Base-by-base conservation (phyloP, 371 early-diverging fungal species). In the Haplosporangium sp. region DNA sequence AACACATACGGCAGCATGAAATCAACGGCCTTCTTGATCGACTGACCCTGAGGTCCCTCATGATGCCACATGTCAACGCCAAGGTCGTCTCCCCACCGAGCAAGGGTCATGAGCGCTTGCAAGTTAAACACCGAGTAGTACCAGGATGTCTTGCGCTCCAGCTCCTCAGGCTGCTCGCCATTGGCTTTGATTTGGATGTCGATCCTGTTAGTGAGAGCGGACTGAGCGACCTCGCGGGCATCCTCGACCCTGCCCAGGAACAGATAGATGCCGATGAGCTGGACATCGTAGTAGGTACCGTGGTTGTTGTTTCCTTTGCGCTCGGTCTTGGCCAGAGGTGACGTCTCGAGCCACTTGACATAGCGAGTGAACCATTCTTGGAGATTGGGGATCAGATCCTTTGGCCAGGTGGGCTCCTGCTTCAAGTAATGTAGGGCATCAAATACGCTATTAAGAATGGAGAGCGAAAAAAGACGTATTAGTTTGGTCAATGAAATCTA, bases 241-340 rank as follows among this genome's bases (percentile, higher is more conserved):
- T 68, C 73, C 14, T 67, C 81, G 6, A 50, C 53, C 13, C 73
- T 61, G 41, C 66, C 70, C 18, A 85, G 66, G 67, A 83, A 85
- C 23, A 74, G 62, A 51, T 82, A 80, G 48, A 87, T 58, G 1
- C 83, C 55, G 20, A 80, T 60, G 29, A 67, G 52, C 59, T 87
- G 87, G 13, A 85, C 77, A 59, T 87, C 85, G 62, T 76, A 82
- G 72, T 81, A 83, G 29, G 74, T 82, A 64, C 85, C 88, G 54
- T 86, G 88, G 62, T 86, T 85, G 69, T 86, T 85, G 57, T 81
- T 66, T 14, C 81, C 63, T 11, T 56, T 50, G 16, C 65, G 59
- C 55, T 86, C 86, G 45, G 50, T 56, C 41, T 64, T 67, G 12
- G 84, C 88, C 21, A 82, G 64, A 1, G 67, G 58, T 38, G 83